Base-by-base conservation (phyloP, 2,329 filamentous ascomycete genomes). In the Fusarium poae region DNA sequence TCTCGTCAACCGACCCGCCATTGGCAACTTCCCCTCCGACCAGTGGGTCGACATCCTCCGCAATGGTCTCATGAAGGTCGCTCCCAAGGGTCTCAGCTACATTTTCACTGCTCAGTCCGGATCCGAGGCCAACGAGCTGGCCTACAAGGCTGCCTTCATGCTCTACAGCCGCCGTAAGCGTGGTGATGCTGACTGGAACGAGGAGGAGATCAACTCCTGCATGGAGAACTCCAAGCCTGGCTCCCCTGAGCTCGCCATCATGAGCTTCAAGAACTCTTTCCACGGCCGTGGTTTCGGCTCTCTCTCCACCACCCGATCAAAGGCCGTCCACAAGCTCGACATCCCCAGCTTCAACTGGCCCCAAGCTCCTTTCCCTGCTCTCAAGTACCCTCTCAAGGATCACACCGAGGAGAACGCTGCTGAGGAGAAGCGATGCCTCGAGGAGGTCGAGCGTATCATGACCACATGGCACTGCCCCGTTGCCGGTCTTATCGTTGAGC, bases 261-360 rank as follows among this genome's bases (percentile, higher is more conserved):
- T 95, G 75, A 92, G 90, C 68, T 95, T 95, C 85, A 89, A 87
- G 78, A 87, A 88, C 72, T 91, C 82, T 49, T 95, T 95, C 85
- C 92, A 95, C 80, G 92, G 92, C 63, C 91, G 92, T 74, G 87
- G 93, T 46, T 94, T 95, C 77, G 92, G 91, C 72, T 89, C 86
- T 67, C 84, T 95, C 56, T 92, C 90, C 62, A 94, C 92, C 68
- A 95, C 92, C 32, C 90, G 92, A 77, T 91, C 88, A 79, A 94
- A 94, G 84, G 86, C 92, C 56, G 92, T 95, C 72, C 92, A 95
- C 84, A 95, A 95, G 81, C 85, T 95, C 71, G 92, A 95, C 77
- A 94, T 95, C 71, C 92, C 92, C n/a, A 90, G 92, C 64, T 95
- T 95, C 77, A 89, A 94, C 82, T 95, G 92, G 92, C 92, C 92